Evolutionary conservation across 2,329 filamentous ascomycete species (phyloP).

Genomic region (Zelopaecilomyces penicillatus): DNA sequence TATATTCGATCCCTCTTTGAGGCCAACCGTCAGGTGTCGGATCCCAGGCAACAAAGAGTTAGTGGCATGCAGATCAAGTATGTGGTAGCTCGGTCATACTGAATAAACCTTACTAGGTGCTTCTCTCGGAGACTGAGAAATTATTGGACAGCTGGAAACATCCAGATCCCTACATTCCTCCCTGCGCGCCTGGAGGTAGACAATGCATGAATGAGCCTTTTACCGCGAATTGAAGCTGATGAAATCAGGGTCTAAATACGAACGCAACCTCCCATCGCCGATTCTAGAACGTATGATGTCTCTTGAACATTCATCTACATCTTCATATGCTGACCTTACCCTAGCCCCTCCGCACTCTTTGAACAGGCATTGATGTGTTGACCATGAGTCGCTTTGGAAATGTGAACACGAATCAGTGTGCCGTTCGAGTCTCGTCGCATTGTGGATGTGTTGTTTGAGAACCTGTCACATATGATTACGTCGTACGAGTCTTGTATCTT

Average conservation of each 20-base stretch:
- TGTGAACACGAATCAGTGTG: no score
- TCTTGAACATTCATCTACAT: neutral
- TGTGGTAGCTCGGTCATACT: neutral
- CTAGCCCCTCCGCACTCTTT: conserved; percentile 8
- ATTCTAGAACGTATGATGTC: conserved; percentile 67
- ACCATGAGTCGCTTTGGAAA: no score
- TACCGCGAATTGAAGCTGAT: conserved; percentile 8
- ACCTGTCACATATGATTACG: no score
- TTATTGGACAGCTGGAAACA: conserved; percentile 93
- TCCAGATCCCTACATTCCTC: conserved; percentile 82
- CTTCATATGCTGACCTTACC: conserved; percentile 2
- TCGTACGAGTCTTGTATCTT: no score
- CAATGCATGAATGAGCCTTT: neutral
- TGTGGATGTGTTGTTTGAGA: no score
- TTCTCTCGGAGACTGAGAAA: conserved; percentile 82
- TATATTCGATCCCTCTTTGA: conserved; percentile 96
- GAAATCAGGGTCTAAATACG: conserved; percentile 77
- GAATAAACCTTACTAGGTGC: conserved; percentile 43
- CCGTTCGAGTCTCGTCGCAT: no score
- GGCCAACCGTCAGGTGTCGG: conserved; percentile 75
- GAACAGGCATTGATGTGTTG: conserved; percentile 3
- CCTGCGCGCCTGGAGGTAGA: conserved; percentile 85
- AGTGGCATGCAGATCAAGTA: conserved; percentile 13
- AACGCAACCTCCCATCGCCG: conserved; percentile 79
- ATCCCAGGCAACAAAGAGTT: conserved; percentile 82